Percentiles rank a stretch among this genome's conserved stretches.
phyloP scores from a whole-genome alignment of 768 basidiomycete species.

The Jaapia argillacea region DNA sequence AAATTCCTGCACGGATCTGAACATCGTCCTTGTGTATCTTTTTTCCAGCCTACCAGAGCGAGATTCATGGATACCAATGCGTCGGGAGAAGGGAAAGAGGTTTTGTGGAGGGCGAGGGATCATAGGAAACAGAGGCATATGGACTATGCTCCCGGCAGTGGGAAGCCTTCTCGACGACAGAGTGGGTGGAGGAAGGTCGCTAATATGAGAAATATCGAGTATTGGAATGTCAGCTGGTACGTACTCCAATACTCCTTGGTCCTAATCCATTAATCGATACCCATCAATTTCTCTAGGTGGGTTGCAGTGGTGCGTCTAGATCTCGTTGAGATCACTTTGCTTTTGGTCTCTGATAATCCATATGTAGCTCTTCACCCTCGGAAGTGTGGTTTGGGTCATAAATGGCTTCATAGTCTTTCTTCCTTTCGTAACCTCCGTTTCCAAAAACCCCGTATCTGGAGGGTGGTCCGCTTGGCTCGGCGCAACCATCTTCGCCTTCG shows the following conservation, averaged over 20 bases:
- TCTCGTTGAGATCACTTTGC: too few relatives aligned
- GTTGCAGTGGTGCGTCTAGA: constrained; percentile 1
- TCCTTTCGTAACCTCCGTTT: constrained; percentile 13
- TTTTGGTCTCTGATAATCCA: too few relatives aligned
- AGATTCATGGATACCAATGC: neutral
- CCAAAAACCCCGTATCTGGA: constrained; percentile 8
- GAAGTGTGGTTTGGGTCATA: constrained; percentile 23
- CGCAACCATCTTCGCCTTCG: constrained; percentile 23
- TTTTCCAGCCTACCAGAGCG: neutral
- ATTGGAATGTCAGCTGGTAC: constrained; percentile 2
- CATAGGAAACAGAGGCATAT: neutral
- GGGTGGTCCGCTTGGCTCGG: constrained; percentile 24
- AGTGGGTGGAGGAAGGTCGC: neutral
- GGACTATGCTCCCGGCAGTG: neutral
- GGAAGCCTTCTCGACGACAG: neutral
- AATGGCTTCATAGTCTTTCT: constrained; percentile 24
- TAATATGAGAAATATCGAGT: neutral
- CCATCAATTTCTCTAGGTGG: neutral
- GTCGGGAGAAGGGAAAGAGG: neutral
- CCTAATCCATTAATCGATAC: neutral
- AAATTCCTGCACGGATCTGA: neutral
- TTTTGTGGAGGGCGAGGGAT: neutral
- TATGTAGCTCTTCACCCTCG: constrained; percentile 18
- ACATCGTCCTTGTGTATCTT: neutral
- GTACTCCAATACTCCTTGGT: neutral